Percentiles rank a stretch among this genome's conserved stretches.
phyloP scores from a whole-genome alignment of 768 basidiomycete genomes.

The Leccinum obscurum region DNA sequence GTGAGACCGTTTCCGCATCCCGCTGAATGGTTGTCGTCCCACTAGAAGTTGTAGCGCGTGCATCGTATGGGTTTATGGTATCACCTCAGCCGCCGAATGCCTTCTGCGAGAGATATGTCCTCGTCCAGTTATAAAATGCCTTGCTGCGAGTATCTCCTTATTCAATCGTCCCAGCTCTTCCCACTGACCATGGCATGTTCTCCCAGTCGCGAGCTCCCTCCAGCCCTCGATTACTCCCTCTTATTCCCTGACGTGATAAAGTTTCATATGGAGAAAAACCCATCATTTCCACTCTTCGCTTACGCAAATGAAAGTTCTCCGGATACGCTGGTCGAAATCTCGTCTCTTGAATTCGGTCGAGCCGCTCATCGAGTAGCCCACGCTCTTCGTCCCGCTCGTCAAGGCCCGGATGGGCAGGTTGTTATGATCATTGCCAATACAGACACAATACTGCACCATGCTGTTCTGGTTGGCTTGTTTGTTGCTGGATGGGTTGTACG shows the following conservation, averaged over 20 bases:
- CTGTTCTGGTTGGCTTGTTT: conserved; percentile 35
- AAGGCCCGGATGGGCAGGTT: conserved; percentile 19
- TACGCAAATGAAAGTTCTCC: conserved; percentile 15
- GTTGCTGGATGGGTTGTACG: conserved; percentile 39
- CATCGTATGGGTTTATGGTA: too few relatives aligned
- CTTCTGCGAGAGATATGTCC: too few relatives aligned
- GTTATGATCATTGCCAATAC: conserved; percentile 27
- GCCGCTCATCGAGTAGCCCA: conserved; percentile 40
- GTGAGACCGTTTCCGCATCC: too few relatives aligned
- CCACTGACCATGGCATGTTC: conserved; percentile 5
- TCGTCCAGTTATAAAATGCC: conserved; percentile 17
- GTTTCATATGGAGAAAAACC: conserved; percentile 28
- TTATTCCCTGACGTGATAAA: conserved; percentile 27
- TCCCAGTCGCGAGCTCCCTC: conserved; percentile 12
- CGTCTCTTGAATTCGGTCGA: conserved; percentile 30
- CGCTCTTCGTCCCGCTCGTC: conserved; percentile 36
- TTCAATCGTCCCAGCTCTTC: conserved; percentile 1
- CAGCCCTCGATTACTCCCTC: conserved; percentile 23
- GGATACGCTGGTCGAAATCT: conserved; percentile 16
- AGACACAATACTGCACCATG: conserved; percentile 38
- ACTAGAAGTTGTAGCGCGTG: too few relatives aligned
- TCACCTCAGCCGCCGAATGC: too few relatives aligned
- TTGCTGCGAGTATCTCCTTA: background rate
- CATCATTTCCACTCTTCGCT: conserved; percentile 21
- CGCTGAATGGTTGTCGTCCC: too few relatives aligned